phyloP scores from a whole-genome alignment of 2,329 filamentous ascomycete genomes.

The Zymoseptoria crescenta region DNA sequence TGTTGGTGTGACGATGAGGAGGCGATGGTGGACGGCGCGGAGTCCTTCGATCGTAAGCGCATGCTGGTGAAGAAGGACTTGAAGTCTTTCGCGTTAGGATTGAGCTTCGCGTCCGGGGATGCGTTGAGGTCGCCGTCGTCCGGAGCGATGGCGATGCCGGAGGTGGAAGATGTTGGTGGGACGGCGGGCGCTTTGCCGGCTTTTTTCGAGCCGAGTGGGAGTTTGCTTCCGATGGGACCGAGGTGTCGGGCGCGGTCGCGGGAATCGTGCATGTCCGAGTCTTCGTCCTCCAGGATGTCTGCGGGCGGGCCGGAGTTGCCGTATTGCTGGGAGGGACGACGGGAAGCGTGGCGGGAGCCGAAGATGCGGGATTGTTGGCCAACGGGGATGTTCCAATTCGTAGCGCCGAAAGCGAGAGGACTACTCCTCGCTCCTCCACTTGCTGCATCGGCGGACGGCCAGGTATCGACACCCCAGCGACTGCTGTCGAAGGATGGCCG shows the following conservation, averaged over 20 bases:
- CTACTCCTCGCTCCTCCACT: constrained; percentile 32
- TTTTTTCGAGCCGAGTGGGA: constrained; percentile 33
- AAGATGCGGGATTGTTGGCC: constrained; percentile 31
- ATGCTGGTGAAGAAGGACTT: constrained; percentile 55
- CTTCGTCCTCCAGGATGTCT: constrained; percentile 45
- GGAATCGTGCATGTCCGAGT: constrained; percentile 32
- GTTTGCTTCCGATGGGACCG: constrained; percentile 65
- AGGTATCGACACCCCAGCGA: constrained; percentile 36
- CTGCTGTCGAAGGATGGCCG: constrained; percentile 70
- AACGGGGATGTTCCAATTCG: constrained; percentile 46
- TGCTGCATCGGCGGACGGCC: constrained; percentile 22
- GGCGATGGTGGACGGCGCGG: constrained; percentile 2
- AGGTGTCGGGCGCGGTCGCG: constrained; percentile 47
- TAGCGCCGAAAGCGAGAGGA: constrained; percentile 27
- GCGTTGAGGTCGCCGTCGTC: constrained; percentile 24
- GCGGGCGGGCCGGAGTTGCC: constrained; percentile 59
- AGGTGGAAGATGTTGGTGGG: constrained; percentile 2
- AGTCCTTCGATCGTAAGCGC: constrained; percentile 29
- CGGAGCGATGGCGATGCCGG: constrained; percentile 37
- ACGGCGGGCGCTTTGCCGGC: constrained; percentile 8
- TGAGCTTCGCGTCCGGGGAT: constrained; percentile 50
- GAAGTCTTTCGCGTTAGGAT: constrained; percentile 84
- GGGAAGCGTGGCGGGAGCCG: constrained; percentile 63
- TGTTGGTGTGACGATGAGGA: constrained; percentile 13
- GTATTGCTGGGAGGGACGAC: constrained; percentile 70